Conservation (phyloP, 306 rosid genomes). For the Quercus wislizeni region DNA sequence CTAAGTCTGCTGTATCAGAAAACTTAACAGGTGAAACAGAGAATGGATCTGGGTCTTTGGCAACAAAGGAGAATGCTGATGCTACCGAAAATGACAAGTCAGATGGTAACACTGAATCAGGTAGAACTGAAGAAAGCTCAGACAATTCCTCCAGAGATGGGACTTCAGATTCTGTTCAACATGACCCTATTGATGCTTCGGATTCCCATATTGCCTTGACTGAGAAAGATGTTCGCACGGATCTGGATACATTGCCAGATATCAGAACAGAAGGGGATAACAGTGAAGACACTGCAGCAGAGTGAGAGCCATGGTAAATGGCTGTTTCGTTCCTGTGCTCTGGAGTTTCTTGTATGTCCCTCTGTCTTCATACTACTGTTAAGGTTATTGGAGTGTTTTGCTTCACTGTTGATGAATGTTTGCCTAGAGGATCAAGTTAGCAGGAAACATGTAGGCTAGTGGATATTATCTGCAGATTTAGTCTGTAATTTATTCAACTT, state of each 20-base stretch:
- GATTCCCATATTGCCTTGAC: constrained; percentile 52
- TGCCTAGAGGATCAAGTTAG: constrained; percentile 37
- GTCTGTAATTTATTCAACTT: constrained; percentile 34
- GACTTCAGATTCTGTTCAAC: constrained; percentile 37
- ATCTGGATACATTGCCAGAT: constrained; percentile 69
- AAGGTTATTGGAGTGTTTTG: constrained; percentile 25
- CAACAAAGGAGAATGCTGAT: constrained; percentile 32
- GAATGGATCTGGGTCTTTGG: constrained; percentile 20
- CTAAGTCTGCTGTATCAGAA: constrained; percentile 27
- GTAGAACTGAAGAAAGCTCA: constrained; percentile 28
- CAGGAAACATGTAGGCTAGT: constrained; percentile 39
- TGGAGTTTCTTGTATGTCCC: constrained; percentile 19
- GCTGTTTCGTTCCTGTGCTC: constrained; percentile 14
- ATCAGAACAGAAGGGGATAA: constrained; percentile 48
- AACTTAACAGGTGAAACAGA: constrained; percentile 35
- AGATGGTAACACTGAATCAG: constrained; percentile 25
- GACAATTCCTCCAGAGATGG: constrained; percentile 35
- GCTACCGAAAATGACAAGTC: constrained; percentile 38
- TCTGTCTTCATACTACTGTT: constrained; percentile 10
- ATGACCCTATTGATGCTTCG: constrained; percentile 61
- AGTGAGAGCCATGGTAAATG: constrained; percentile 26
- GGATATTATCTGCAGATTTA: constrained; percentile 24
- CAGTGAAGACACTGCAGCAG: constrained; percentile 62
- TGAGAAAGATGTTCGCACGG: constrained; percentile 44
- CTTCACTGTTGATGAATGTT: constrained; percentile 21